Evolutionary conservation across 495 filamentous ascomycete species (phyloP), one percentile per base, ranked within the genome.

Genomic region (Cairneyella variabilis): DNA sequence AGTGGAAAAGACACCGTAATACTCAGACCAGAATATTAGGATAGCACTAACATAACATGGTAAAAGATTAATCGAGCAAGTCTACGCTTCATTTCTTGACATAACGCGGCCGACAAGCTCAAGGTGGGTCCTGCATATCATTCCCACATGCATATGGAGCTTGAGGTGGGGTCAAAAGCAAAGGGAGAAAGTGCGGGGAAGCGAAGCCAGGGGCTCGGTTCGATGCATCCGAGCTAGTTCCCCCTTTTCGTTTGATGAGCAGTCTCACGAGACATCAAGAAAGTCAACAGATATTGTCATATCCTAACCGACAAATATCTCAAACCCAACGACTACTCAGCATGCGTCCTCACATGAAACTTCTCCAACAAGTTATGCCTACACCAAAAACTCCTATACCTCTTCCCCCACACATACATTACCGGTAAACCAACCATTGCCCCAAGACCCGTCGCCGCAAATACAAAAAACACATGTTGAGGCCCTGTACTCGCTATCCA

Each of bases 341-440:
- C 50, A 53, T 45, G 39, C 16, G 38, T 45, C 18, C 41, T 45
- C 17, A 53, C 22, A 45, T 42, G 41, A 22, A 53, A 53, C 50
- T 45, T 32, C 39, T 43, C 50, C 27, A 53, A 37, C 21, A 53
- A 22, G 26, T 53, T 40, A 44, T 53, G 50, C n/a, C 50, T 26
- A 37, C 27, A 18, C 50, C 50, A 53, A 25, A 16, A 53, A 11
- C 38, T 43, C n/a, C 64, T 45, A 34, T 62, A 67, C 39, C 59
- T 58, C 60, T 75, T 75, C 10, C 72, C 72, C 37, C 53, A 72
- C 11, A 74, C 56, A 45, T 74, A 74, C 65, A 75, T 69, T 9
- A 57, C 54, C n/a, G 65, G 65, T n/a, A 67, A 56, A 2, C 69
- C 61, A n/a, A 63, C 69, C 11, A 71, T 47, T 12, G 62, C 58